Base-by-base conservation (phyloP, 2,329 filamentous ascomycete genomes). In the Alternaria ethzedia region DNA sequence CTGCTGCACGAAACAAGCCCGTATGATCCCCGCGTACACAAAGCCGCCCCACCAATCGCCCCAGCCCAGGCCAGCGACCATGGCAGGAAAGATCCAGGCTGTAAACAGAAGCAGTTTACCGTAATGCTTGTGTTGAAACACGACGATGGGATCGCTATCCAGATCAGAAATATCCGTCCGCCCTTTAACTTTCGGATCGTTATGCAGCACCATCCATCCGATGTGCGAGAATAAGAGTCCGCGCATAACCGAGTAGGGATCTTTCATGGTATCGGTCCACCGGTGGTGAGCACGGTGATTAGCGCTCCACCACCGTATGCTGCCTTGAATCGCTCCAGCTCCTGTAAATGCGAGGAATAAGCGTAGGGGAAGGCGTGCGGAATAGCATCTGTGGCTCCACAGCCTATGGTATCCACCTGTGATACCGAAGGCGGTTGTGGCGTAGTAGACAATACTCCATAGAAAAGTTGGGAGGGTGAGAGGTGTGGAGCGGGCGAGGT, bases 381-480 rank as follows among this genome's bases (percentile, higher is more conserved):
- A 81, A 69, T 82, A 85, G 30, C 80, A 82, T 23, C 77, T 78
- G 67, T 85, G 83, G 17, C 76, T 75, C 93, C 93, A 96, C 25
- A 96, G 86, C 79, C 93, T 88, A 75, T 96, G 90, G 78, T 92
- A 92, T 44, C 77, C 77, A 10, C 75, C 77, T 17, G 78, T 78
- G 54, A 79, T 79, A 64, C 92, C 92, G 54, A 96, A 85, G 73
- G 92, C 86, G 43, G 91, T 93, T 83, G 90, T 89, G 83, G 92
- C 93, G 82, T 96, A 96, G 82, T 95, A 96, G 62, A 88, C 64
- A 57, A 95, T 81, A 25, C 92, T 84, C 84, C 90, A 96, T 74
- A 92, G 78, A 63, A 89, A 86, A 4, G 92, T 96, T 81, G 92
- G 89, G 64, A 85, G 80, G 47, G 88, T 86, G 47, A 95, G 83